Evolutionary conservation across 805 yeast genomes (phyloP).

Genomic region (Phaffomyces opuntiae): DNA sequence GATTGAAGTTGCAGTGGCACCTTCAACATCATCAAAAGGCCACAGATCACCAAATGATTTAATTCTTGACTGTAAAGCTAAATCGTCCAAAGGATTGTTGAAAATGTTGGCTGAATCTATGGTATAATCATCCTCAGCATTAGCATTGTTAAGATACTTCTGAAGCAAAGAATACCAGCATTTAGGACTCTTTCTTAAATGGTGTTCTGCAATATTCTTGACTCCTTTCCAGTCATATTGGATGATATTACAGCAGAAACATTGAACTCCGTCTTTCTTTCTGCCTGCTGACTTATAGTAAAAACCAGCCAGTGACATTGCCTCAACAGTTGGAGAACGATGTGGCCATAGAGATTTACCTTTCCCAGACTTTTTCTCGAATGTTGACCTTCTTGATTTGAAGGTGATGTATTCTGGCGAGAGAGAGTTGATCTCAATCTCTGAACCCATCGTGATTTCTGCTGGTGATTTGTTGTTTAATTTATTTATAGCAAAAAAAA

Average conservation of each 20-base stretch:
- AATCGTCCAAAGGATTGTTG: conserved; percentile 27
- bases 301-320: conserved; percentile 56
- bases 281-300: conserved; percentile 49
- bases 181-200: conserved; percentile 26
- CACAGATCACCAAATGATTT: conserved; percentile 37
- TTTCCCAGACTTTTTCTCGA: conserved; percentile 2
- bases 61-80: conserved; percentile 28
- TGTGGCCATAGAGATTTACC: conserved; percentile 14
- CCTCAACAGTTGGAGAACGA: conserved; percentile 22
- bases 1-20: conserved; percentile 31
- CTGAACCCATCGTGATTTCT: too few relatives aligned
- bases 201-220: conserved; percentile 45
- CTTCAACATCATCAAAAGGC: conserved; percentile 37
- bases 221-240: conserved; percentile 52
- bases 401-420: too few relatives aligned
- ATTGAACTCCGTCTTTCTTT: conserved; percentile 46
- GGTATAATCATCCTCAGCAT: conserved; percentile 14
- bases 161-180: conserved; percentile 28
- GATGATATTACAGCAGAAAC: conserved; percentile 48
- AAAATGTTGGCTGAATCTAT: conserved; percentile 20
- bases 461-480: too few relatives aligned
- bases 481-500: too few relatives aligned
- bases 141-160: conserved; percentile 16
- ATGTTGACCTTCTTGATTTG: too few relatives aligned
- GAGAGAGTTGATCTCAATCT: too few relatives aligned